Evolutionary conservation across 2,329 filamentous ascomycete species (phyloP).

Genomic region (Arthrobotrys iridis): DNA sequence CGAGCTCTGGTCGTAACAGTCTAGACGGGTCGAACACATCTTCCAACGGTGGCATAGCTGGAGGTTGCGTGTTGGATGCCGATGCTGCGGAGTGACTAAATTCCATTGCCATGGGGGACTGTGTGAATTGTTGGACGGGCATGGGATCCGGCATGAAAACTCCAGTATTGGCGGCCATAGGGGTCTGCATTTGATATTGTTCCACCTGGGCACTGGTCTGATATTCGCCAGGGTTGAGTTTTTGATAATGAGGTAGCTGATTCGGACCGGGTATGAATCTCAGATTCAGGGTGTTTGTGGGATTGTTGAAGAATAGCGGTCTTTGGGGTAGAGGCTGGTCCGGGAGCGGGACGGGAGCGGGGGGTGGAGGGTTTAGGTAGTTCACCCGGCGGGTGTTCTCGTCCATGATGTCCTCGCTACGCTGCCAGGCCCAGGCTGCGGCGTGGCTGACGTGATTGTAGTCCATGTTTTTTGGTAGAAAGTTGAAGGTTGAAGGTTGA

Average conservation of each 20-base stretch:
- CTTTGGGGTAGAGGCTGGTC: background rate
- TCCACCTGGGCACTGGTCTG: background rate
- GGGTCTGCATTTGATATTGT: background rate
- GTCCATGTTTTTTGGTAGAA: conserved; percentile 7
- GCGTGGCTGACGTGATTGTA: background rate
- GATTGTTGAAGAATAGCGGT: background rate
- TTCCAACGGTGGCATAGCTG: background rate
- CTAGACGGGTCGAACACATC: background rate
- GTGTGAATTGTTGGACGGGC: background rate
- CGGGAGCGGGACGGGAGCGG: background rate
- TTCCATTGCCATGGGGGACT: background rate
- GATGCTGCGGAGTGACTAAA: background rate
- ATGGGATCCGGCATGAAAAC: background rate
- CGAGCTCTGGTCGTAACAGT: background rate
- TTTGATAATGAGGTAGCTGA: background rate
- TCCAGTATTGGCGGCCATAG: background rate
- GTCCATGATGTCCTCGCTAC: background rate
- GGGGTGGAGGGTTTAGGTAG: background rate
- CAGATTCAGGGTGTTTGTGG: background rate
- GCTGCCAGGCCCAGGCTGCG: conserved; percentile 16
- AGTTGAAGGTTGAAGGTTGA: too few relatives aligned
- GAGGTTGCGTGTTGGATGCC: background rate
- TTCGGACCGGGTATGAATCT: background rate
- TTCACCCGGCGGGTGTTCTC: background rate
- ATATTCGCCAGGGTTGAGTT: background rate